These are phyloP conservation scores for Alloascoidea hylecoeti DNA, from an alignment of 805 yeast genomes.

Conservation along the genomic window DNA sequence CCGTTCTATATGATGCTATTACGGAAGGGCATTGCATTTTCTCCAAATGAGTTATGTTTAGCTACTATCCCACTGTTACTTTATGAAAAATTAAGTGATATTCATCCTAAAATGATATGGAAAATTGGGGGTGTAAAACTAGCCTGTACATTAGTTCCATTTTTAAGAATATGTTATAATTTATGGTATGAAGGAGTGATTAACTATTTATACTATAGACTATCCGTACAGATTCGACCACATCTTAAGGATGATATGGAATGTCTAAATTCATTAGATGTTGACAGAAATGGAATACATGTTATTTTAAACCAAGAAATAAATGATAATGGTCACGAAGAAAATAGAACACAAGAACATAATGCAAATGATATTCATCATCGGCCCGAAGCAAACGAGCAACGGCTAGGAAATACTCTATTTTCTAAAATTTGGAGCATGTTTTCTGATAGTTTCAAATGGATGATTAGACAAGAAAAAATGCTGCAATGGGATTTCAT, in stretches of 20 bases:
- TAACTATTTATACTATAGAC: neutral
- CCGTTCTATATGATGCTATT: neutral
- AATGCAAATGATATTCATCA: no score
- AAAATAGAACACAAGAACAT: neutral
- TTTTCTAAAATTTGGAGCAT: no score
- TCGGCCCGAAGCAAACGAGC: no score
- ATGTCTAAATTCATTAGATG: no score
- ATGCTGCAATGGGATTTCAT: no score
- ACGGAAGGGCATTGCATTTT: neutral
- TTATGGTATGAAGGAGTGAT: neutral
- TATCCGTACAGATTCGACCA: neutral
- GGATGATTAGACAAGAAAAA: no score
- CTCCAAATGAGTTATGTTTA: neutral
- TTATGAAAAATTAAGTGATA: neutral
- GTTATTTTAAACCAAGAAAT: no score
- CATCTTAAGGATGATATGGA: neutral
- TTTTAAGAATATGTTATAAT: neutral
- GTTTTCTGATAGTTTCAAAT: neutral
- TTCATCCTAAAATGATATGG: neutral
- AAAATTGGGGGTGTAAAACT: neutral
- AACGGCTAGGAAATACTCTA: neutral
- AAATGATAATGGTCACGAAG: neutral
- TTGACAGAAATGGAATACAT: neutral
- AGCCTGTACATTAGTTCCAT: neutral
- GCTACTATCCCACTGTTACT: conserved; percentile 1